Evolutionary conservation across 176 grass and related monocot genomes (phyloP).

Genomic region (Oryza glumipatula): DNA sequence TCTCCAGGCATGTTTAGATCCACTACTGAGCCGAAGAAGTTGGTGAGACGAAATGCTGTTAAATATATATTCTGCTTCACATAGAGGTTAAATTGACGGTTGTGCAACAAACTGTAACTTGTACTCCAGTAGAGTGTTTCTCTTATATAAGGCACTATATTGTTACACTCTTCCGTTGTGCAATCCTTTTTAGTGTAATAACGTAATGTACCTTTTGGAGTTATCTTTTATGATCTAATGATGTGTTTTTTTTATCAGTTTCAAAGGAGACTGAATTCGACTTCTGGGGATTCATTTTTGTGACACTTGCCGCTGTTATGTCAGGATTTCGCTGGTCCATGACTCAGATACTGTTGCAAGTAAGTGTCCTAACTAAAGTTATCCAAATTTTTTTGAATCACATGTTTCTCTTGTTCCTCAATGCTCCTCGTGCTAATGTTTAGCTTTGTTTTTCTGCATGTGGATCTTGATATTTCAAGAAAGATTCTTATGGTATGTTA

Average conservation of each 20-base stretch:
- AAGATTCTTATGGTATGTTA: conserved; percentile 61
- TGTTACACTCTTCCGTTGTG: neutral
- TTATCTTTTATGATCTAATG: conserved; percentile 36
- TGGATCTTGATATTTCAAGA: conserved; percentile 62
- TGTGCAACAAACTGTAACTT: neutral
- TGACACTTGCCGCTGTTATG: conserved; percentile 99
- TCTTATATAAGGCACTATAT: conserved; percentile 1
- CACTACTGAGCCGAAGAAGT: conserved; percentile 4
- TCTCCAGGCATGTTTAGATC: neutral
- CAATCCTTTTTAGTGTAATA: conserved; percentile 11
- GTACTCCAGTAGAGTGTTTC: neutral
- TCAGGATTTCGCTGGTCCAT: conserved; percentile 98
- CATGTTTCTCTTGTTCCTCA: conserved; percentile 36
- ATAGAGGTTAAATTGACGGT: neutral
- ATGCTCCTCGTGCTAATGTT: conserved; percentile 28
- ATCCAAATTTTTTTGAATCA: conserved; percentile 18
- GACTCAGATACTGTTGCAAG: conserved; percentile 98
- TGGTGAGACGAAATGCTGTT: neutral
- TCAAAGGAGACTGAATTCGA: conserved; percentile 90
- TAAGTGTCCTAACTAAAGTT: conserved; percentile 37
- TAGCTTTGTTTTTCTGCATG: conserved; percentile 51
- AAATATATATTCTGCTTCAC: conserved; percentile 16
- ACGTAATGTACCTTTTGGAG: conserved; percentile 15
- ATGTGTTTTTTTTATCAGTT: conserved; percentile 58
- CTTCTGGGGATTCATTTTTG: conserved; percentile 98